phyloP scores from a whole-genome alignment of 2,329 filamentous ascomycete species.

The Diaporthe helianthi region DNA sequence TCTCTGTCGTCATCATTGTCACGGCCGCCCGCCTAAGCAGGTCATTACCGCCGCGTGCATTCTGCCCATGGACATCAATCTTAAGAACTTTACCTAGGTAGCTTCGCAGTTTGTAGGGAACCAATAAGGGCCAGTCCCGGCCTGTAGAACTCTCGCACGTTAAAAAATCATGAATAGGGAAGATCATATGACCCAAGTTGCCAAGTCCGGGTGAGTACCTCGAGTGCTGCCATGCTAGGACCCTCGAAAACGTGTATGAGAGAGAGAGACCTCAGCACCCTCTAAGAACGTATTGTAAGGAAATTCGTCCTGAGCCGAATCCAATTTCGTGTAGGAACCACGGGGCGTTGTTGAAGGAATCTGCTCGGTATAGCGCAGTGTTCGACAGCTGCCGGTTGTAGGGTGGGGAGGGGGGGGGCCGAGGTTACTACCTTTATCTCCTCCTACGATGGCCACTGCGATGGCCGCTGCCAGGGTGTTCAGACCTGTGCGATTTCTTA shows the following conservation, averaged over 20 bases:
- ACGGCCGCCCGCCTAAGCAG: background rate
- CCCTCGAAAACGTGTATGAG: background rate
- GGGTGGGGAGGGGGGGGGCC: too few relatives aligned
- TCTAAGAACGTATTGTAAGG: slow-evolving; percentile 10
- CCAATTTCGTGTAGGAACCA: background rate
- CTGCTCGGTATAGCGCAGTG: background rate
- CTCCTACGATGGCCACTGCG: slow-evolving; percentile 10
- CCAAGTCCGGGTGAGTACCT: background rate
- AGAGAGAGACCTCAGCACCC: background rate
- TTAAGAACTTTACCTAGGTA: background rate
- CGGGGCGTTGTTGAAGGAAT: background rate
- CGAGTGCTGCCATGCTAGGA: background rate
- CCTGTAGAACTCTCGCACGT: background rate
- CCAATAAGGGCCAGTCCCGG: background rate
- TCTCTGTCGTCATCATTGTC: slow-evolving; percentile 11
- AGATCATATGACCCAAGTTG: background rate
- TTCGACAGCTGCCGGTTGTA: background rate
- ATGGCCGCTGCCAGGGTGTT: background rate
- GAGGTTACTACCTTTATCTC: slow-evolving; percentile 4
- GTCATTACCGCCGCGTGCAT: slow-evolving; percentile 5
- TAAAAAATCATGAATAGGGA: too few relatives aligned
- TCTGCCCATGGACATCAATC: background rate
- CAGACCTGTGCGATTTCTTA: slow-evolving; percentile 4
- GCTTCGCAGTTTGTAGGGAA: background rate
- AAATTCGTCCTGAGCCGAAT: background rate